Conservation (phyloP, 2,329 filamentous ascomycete genomes). For the Trichophyton verrucosum region DNA sequence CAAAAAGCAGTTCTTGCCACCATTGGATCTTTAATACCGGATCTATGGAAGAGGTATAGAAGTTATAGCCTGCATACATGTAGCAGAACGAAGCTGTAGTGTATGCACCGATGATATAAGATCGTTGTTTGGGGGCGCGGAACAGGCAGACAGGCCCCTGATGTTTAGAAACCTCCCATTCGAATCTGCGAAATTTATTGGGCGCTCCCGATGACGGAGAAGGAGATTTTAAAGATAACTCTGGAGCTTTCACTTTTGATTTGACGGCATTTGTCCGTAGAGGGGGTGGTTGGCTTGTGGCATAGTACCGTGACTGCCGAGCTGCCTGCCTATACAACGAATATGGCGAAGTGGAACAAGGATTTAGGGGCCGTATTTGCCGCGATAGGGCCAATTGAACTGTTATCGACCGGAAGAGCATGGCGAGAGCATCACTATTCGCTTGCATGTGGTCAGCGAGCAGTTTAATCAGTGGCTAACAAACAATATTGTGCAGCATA, state of each 20-base stretch:
- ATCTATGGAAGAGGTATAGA: constrained; percentile 38
- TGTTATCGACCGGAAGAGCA: background rate
- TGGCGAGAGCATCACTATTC: background rate
- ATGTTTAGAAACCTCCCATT: constrained; percentile 35
- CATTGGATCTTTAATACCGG: constrained; percentile 40
- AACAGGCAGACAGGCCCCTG: constrained; percentile 50
- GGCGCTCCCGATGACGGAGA: background rate
- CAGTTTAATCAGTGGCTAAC: background rate
- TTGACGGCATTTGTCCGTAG: background rate
- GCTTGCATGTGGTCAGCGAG: background rate
- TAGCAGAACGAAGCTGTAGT: constrained; percentile 43
- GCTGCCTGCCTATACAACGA: background rate
- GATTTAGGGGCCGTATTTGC: background rate
- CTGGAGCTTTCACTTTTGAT: constrained; percentile 4
- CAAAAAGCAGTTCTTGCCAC: constrained; percentile 49
- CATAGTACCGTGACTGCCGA: background rate
- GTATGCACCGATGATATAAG: constrained; percentile 51
- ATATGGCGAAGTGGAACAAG: background rate
- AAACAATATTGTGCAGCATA: too few relatives aligned
- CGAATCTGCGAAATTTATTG: constrained; percentile 11
- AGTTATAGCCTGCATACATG: constrained; percentile 40
- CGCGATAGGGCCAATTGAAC: background rate
- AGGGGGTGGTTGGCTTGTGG: background rate
- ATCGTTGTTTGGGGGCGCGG: constrained; percentile 51
- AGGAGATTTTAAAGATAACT: constrained; percentile 5